Conservation (phyloP, 2,329 filamentous ascomycete genomes). For the Beauveria brongniartii region DNA sequence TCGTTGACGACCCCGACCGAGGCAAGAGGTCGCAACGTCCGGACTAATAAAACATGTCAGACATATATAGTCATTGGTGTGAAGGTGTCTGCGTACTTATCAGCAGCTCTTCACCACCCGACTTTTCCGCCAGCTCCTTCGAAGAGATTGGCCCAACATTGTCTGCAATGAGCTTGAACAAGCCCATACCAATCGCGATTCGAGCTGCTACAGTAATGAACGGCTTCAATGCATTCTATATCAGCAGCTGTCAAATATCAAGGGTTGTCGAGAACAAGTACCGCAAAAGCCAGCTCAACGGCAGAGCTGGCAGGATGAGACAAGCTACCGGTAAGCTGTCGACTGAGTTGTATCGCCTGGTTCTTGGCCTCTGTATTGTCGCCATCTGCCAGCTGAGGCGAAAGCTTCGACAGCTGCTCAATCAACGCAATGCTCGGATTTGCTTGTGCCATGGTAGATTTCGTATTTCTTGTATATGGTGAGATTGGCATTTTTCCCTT, state of each 20-base stretch:
- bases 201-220: conserved; percentile 1
- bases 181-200: conserved; percentile 2
- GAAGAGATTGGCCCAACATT: conserved; percentile 1
- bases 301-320: background rate
- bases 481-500: background rate
- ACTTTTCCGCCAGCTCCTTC: conserved; percentile 1
- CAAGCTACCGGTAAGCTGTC: background rate
- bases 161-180: conserved; percentile 4
- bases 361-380: background rate
- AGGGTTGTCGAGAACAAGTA: background rate
- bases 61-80: background rate
- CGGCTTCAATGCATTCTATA: background rate
- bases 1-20: background rate
- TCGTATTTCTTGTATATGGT: too few species aligned
- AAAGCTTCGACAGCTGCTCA: background rate
- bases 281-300: background rate
- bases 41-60: background rate
- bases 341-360: background rate
- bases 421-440: background rate
- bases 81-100: background rate
- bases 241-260: too few species aligned
- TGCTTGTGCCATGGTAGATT: background rate
- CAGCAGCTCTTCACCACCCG: conserved; percentile 1
- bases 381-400: background rate
- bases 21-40: background rate